Percentiles rank a stretch among this genome's conserved stretches.
These are phyloP conservation scores for Lecanicillium sp. DNA, from an alignment of 2,329 filamentous ascomycete genomes.

Conservation along the genomic window DNA sequence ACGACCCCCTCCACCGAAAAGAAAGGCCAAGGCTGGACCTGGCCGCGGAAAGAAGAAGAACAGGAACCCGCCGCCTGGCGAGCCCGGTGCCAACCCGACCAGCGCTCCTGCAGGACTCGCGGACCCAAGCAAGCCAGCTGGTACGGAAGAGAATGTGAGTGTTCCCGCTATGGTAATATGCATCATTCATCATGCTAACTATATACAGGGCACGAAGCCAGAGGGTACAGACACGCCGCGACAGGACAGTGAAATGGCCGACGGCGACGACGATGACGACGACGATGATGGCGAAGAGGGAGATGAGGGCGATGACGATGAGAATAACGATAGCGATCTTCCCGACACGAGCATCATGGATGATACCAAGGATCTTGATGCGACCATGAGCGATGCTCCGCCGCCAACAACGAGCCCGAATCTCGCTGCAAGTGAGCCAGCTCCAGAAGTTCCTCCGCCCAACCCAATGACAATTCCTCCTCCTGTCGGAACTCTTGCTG, in stretches of 20 bases:
- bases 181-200: conserved; percentile 14
- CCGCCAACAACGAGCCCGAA: conserved; percentile 11
- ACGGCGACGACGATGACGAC: conserved; percentile 38
- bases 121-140: conserved; percentile 12
- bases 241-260: conserved; percentile 46
- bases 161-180: not conserved
- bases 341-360: conserved; percentile 8
- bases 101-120: conserved; percentile 27
- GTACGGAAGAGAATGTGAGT: conserved; percentile 20
- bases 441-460: conserved; percentile 17
- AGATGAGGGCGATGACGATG: conserved; percentile 37
- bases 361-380: conserved; percentile 3
- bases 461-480: conserved; percentile 25
- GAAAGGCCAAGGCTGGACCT: conserved; percentile 68
- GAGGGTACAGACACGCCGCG: conserved; percentile 36
- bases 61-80: conserved; percentile 40
- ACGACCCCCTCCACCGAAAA: conserved; percentile 68
- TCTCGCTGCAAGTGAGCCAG: conserved; percentile 27
- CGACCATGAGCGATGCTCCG: conserved; percentile 13
- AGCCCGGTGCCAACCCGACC: conserved; percentile 15
- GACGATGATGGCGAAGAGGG: conserved; percentile 41
- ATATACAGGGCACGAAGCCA: conserved; percentile 29
- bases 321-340: conserved; percentile 12
- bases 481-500: conserved; percentile 17
- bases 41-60: conserved; percentile 76